phyloP scores from a whole-genome alignment of 306 rosid genomes.

The Fragaria iinumae region DNA sequence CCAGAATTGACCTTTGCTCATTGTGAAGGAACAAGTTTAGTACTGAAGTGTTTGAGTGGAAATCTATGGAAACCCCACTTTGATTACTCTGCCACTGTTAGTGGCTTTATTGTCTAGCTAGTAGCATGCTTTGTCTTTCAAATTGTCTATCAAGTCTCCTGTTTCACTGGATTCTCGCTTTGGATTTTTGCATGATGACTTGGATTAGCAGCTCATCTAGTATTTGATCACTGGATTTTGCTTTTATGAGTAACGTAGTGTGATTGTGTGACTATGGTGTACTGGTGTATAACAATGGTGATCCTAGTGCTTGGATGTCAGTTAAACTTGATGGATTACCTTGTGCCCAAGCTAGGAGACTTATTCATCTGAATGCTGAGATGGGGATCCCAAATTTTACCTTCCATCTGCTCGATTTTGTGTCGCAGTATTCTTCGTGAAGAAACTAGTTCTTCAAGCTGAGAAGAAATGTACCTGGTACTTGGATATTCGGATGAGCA shows the following conservation, averaged over 20 bases:
- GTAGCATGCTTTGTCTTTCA: constrained; percentile 5
- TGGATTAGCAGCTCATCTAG: neutral
- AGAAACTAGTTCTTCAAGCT: neutral
- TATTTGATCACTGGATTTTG: neutral
- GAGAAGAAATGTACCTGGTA: neutral
- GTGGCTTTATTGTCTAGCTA: neutral
- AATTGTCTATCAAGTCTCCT: neutral
- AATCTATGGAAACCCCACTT: constrained; percentile 49
- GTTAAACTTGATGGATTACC: neutral
- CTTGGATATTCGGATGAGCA: neutral
- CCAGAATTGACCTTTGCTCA: constrained; percentile 1
- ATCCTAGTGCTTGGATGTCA: neutral
- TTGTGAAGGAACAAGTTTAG: constrained; percentile 6
- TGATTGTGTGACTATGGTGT: neutral
- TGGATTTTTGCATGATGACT: neutral
- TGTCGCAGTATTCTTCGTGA: neutral
- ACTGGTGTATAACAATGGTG: neutral
- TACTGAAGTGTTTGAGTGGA: constrained; percentile 40
- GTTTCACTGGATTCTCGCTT: constrained; percentile 1
- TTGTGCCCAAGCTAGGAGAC: neutral
- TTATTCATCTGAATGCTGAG: neutral
- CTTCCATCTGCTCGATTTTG: neutral
- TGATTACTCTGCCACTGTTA: neutral
- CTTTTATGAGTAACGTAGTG: neutral
- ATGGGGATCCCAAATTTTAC: neutral